Evolutionary conservation across 1,284 basidiomycete species (phyloP), one percentile per base, ranked within the genome.

Genomic region (Schizophyllum commune): DNA sequence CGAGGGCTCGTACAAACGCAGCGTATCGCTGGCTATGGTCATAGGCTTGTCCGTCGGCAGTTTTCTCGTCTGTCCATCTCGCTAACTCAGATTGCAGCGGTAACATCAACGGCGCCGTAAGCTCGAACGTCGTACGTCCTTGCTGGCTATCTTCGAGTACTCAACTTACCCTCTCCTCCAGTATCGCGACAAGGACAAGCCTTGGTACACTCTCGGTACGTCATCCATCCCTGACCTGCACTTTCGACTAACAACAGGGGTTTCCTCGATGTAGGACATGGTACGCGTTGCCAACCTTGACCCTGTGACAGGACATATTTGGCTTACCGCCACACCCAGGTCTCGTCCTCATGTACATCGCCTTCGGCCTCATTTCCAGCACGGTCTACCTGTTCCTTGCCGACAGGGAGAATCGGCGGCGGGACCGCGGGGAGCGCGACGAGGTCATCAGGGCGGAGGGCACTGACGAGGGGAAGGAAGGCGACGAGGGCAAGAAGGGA

Each of bases 1-100:
- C 17, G 88, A 91, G 73, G 87, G 89, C 6, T 80, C 83, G 0
- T 91, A 91, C 72, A 91, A 91, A 67, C 84, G 89, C 21, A 86
- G 85, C 64, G 88, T 89, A 1, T 81, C 86, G 0, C 74, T 90
- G 22, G 89, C 78, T 0, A 86, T 89, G 84, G 80, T 84, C 5
- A 87, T 89, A 60, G 80, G 83, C 60, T 83, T 80, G 83, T 84
- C 63, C 66, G 82, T 21, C 32, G 39, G 5, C 56, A 6, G 2
- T 13, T 55, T 39, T 61, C 55, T 21, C 5, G 51, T 52, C n/a
- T n/a, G n/a, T n/a, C n/a, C n/a, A n/a, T n/a, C n/a, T n/a, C n/a
- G n/a, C n/a, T n/a, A n/a, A n/a, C n/a, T n/a, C n/a, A n/a, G n/a
- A n/a, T n/a, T n/a, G n/a, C n/a, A n/a, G n/a, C n/a, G n/a, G n/a